phyloP scores from a whole-genome alignment of 2,329 filamentous ascomycete genomes.

The Venturiaceae sp. region DNA sequence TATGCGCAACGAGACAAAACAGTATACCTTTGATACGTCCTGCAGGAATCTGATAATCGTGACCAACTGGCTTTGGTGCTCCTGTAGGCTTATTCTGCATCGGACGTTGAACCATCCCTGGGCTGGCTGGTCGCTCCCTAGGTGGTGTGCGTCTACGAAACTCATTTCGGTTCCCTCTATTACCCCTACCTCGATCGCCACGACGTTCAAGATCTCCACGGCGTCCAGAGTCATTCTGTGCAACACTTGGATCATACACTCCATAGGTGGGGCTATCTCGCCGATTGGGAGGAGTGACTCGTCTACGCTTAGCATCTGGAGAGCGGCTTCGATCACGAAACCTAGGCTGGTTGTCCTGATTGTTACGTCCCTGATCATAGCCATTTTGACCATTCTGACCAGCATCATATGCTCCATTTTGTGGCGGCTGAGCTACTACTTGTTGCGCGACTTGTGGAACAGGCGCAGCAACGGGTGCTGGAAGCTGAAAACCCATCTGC shows the following conservation, averaged over 20 bases:
- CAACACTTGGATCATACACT: constrained; percentile 58
- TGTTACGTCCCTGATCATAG: constrained; percentile 10
- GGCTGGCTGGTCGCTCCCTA: constrained; percentile 50
- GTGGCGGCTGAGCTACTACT: constrained; percentile 5
- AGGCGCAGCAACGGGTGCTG: neutral
- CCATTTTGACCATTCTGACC: neutral
- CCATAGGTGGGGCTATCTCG: constrained; percentile 62
- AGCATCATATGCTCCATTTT: constrained; percentile 2
- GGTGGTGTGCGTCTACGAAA: constrained; percentile 86
- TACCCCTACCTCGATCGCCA: constrained; percentile 41
- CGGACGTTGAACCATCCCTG: constrained; percentile 28
- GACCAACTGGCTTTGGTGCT: constrained; percentile 65
- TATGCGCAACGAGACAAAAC: neutral
- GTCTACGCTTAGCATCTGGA: constrained; percentile 58
- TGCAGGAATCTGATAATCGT: constrained; percentile 62
- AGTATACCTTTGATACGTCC: constrained; percentile 67
- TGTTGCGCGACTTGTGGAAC: neutral
- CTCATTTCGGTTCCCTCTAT: constrained; percentile 41
- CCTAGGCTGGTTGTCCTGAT: neutral
- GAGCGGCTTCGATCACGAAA: constrained; percentile 44
- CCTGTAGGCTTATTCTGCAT: constrained; percentile 11
- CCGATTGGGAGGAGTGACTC: constrained; percentile 50
- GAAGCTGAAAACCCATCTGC: constrained; percentile 3
- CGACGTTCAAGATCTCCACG: constrained; percentile 42
- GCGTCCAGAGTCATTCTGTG: constrained; percentile 23